phyloP scores from a whole-genome alignment of 345 rosid genomes.

The Salix purpurea region DNA sequence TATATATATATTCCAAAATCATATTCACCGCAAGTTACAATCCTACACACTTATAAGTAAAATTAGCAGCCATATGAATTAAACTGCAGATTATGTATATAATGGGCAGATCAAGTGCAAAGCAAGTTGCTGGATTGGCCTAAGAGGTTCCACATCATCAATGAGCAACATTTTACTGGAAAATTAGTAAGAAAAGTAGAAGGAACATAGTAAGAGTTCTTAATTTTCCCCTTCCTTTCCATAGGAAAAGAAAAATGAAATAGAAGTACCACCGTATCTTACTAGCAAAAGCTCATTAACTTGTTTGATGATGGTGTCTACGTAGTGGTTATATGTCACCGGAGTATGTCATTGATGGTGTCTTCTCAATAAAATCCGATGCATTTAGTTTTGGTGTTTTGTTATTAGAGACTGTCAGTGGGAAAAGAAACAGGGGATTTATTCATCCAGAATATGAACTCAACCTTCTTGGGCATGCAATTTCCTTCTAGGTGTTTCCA shows the following conservation, averaged over 20 bases:
- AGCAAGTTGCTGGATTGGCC: conserved; percentile 9
- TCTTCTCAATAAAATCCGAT: conserved; percentile 17
- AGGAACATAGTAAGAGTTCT: conserved; percentile 20
- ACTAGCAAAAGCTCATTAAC: neutral
- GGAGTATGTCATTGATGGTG: conserved; percentile 17
- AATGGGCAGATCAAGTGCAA: neutral
- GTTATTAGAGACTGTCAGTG: conserved; percentile 12
- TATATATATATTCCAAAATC: neutral
- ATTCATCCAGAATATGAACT: neutral
- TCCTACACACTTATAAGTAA: neutral
- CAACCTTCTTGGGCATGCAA: conserved; percentile 21
- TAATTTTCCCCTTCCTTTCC: neutral
- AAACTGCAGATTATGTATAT: neutral
- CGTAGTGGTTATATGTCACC: too few relatives aligned
- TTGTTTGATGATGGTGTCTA: neutral
- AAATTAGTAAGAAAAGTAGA: neutral
- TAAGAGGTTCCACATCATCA: conserved; percentile 11
- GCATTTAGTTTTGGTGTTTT: conserved; percentile 20
- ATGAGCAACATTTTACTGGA: conserved; percentile 13
- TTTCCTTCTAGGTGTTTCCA: neutral
- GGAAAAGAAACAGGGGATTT: conserved; percentile 12
- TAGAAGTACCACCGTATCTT: neutral
- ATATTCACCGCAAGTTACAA: neutral
- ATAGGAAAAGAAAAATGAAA: neutral
- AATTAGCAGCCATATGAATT: neutral